A percentile compares a stretch with the other conserved stretches of the same genome.
Conservation (phyloP, 768 basidiomycete genomes). For the Boletellus ananiceps region DNA sequence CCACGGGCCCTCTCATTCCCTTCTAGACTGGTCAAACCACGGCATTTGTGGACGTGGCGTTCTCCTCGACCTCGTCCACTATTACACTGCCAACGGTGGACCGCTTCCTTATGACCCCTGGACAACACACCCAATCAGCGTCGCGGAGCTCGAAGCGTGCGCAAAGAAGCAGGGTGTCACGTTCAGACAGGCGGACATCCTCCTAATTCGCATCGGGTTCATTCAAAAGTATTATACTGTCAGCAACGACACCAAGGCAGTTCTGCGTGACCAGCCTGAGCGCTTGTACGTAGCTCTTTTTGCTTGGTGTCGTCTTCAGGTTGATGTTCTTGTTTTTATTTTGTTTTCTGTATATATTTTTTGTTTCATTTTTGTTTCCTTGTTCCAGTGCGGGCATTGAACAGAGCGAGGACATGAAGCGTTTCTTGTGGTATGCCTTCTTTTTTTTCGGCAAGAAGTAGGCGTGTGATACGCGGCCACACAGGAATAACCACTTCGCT, state of each 20-base stretch:
- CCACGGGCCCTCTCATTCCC: not conserved
- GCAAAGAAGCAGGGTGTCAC: conserved; percentile 54
- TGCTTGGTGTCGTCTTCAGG: not conserved
- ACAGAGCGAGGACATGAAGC: conserved; percentile 67
- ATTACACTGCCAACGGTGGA: conserved; percentile 38
- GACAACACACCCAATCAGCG: conserved; percentile 48
- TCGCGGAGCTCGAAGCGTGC: conserved; percentile 53
- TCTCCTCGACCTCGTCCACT: conserved; percentile 57
- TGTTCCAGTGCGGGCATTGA: conserved; percentile 57
- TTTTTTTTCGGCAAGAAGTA: not conserved
- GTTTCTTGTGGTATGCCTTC: conserved; percentile 56
- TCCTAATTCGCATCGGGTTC: conserved; percentile 61
- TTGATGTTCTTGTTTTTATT: not conserved
- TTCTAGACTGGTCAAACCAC: conserved; percentile 63
- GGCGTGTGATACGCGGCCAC: not conserved
- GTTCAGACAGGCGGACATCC: conserved; percentile 56
- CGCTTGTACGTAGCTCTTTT: conserved; percentile 45
- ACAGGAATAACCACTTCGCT: conserved; percentile 70
- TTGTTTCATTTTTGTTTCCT: too few relatives aligned
- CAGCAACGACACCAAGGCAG: conserved; percentile 42
- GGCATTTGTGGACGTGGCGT: conserved; percentile 69
- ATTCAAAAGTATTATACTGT: conserved; percentile 49
- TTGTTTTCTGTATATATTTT: too few relatives aligned
- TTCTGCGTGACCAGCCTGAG: conserved; percentile 36
- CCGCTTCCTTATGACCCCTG: conserved; percentile 61